Conservation (phyloP, 164 flowering plant species). For the Amborella trichopoda region DNA sequence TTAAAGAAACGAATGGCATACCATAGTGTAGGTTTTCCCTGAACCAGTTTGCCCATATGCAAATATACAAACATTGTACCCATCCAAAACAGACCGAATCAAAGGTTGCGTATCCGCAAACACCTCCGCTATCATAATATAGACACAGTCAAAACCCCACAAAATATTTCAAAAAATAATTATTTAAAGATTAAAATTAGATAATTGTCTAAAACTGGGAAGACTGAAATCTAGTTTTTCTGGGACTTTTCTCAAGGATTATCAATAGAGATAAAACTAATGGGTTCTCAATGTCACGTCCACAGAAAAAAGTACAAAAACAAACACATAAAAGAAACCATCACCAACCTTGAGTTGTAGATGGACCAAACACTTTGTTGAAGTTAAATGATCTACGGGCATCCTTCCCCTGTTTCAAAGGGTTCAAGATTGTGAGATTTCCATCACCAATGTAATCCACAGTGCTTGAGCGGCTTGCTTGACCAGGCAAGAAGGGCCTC, state of each 20-base stretch:
- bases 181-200: no score
- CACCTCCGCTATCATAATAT: conserved; percentile 78
- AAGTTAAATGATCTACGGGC: conserved; percentile 67
- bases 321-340: no score
- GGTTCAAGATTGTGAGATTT: conserved; percentile 43
- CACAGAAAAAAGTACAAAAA: no score
- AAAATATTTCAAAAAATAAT: neutral
- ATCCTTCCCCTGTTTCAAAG: conserved; percentile 66
- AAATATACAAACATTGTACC: conserved; percentile 95
- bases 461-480: conserved; percentile 36
- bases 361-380: conserved; percentile 90
- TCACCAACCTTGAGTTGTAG: conserved; percentile 91
- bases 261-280: no score
- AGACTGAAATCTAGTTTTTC: no score
- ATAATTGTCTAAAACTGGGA: no score
- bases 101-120: conserved; percentile 87
- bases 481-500: conserved; percentile 76
- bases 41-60: conserved; percentile 99
- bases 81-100: conserved; percentile 96
- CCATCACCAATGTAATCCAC: conserved; percentile 82
- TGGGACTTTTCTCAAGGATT: no score
- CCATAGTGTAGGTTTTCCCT: conserved; percentile 96
- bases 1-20: conserved; percentile 24
- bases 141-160: conserved; percentile 1
- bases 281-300: no score